Evolutionary conservation across 345 rosid genomes (phyloP).

Genomic region (Gynandropsis gynandra): DNA sequence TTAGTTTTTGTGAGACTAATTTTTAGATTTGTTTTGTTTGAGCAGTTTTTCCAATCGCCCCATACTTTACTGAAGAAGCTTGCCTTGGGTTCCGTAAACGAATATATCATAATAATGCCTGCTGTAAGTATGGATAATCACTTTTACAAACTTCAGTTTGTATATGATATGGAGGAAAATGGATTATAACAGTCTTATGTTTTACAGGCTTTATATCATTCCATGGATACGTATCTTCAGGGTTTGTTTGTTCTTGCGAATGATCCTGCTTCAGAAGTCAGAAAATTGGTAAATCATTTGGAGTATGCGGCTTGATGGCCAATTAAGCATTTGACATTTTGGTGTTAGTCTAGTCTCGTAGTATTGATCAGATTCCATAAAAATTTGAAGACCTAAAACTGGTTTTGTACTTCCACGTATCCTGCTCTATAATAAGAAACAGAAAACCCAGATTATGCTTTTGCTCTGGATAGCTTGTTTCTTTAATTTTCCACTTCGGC

Average conservation of each 20-base stretch:
- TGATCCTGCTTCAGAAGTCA: constrained; percentile 78
- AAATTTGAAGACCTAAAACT: no score
- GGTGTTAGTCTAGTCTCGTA: constrained; percentile 12
- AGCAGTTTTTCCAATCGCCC: constrained; percentile 88
- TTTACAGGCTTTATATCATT: constrained; percentile 60
- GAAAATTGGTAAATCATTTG: constrained; percentile 54
- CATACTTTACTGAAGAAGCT: constrained; percentile 77
- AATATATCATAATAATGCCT: constrained; percentile 89
- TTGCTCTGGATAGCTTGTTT: neutral
- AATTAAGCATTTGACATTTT: constrained; percentile 13
- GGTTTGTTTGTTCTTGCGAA: constrained; percentile 80
- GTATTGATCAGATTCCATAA: no score
- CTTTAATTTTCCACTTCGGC: no score
- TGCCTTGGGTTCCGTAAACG: constrained; percentile 80
- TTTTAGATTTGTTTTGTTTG: constrained; percentile 18
- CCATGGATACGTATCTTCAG: constrained; percentile 74
- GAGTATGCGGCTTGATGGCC: constrained; percentile 12
- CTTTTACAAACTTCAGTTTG: neutral
- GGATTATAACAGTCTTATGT: constrained; percentile 8
- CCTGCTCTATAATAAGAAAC: no score
- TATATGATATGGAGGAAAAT: constrained; percentile 1
- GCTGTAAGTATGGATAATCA: constrained; percentile 51
- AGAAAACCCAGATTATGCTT: neutral
- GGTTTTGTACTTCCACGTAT: no score
- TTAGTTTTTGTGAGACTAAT: constrained; percentile 8